Percentiles rank a stretch among this genome's conserved stretches.
Evolutionary conservation across 202 grass and related monocot genomes (phyloP).

Genomic region (Bolboschoenoplectus hybrid): DNA sequence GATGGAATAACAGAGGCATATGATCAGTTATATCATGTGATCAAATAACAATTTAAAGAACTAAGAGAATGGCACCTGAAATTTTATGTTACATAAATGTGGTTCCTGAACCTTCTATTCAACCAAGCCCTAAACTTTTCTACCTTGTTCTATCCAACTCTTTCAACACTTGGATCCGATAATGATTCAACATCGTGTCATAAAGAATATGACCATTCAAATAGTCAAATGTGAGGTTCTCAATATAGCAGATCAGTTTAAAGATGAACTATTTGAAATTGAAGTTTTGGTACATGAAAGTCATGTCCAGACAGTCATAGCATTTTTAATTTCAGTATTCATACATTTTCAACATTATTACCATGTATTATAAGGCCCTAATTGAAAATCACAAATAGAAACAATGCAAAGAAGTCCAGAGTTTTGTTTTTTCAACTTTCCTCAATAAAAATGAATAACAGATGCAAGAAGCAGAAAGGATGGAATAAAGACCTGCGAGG

Average conservation of each 20-base stretch:
- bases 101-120: background rate
- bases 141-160: conserved; percentile 4
- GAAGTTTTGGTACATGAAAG: background rate
- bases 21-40: conserved; percentile 20
- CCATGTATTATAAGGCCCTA: background rate
- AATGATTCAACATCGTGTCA: background rate
- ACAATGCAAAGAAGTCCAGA: background rate
- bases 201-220: conserved; percentile 6
- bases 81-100: conserved; percentile 15
- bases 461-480: background rate
- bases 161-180: background rate
- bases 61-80: background rate
- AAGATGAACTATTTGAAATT: background rate
- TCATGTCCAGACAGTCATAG: background rate
- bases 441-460: background rate
- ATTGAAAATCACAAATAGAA: background rate
- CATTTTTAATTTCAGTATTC: conserved; percentile 10
- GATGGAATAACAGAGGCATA: background rate
- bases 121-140: background rate
- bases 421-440: background rate
- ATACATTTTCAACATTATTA: background rate
- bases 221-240: conserved; percentile 18
- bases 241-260: background rate
- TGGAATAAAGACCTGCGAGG: conserved; percentile 66
- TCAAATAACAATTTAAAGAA: background rate